Conservation (phyloP, 441 rosid genomes). For the Arabidopsis hybrid region DNA sequence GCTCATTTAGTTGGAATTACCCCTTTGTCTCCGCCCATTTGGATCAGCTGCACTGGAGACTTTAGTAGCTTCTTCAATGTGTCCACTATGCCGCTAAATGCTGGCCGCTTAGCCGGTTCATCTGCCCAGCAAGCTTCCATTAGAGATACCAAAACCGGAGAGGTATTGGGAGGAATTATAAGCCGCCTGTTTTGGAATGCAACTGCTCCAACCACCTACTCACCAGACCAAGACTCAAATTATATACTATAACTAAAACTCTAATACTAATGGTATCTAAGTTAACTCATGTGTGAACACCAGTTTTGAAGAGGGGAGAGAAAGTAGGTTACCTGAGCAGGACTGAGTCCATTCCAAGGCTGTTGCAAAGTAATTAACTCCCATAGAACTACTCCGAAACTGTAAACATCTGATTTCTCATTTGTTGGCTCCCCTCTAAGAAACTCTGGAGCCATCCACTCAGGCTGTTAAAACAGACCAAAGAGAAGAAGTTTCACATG, state of each 20-base stretch:
- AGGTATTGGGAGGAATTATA: slow-evolving; percentile 69
- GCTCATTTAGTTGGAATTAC: slow-evolving; percentile 20
- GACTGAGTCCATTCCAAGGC: slow-evolving; percentile 95
- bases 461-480: slow-evolving; percentile 79
- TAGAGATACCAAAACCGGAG: slow-evolving; percentile 80
- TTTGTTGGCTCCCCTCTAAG: slow-evolving; percentile 98
- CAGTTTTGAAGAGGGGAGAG: not conserved
- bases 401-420: slow-evolving; percentile 94
- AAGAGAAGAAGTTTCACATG: slow-evolving; percentile 48
- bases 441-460: slow-evolving; percentile 99
- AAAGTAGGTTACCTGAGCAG: slow-evolving; percentile 74
- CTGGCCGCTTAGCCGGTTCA: slow-evolving; percentile 78
- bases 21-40: slow-evolving; percentile 60
- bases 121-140: slow-evolving; percentile 99
- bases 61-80: slow-evolving; percentile 82
- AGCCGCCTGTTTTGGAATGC: slow-evolving; percentile 96
- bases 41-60: slow-evolving; percentile 71
- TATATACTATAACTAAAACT: not conserved
- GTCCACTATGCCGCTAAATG: slow-evolving; percentile 73
- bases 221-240: slow-evolving; percentile 8
- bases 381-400: slow-evolving; percentile 95
- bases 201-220: slow-evolving; percentile 98
- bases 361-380: slow-evolving; percentile 90
- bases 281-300: not conserved
- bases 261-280: not conserved